Evolutionary conservation across 495 filamentous ascomycete species (phyloP).

Genomic region (Bacidia gigantensis): DNA sequence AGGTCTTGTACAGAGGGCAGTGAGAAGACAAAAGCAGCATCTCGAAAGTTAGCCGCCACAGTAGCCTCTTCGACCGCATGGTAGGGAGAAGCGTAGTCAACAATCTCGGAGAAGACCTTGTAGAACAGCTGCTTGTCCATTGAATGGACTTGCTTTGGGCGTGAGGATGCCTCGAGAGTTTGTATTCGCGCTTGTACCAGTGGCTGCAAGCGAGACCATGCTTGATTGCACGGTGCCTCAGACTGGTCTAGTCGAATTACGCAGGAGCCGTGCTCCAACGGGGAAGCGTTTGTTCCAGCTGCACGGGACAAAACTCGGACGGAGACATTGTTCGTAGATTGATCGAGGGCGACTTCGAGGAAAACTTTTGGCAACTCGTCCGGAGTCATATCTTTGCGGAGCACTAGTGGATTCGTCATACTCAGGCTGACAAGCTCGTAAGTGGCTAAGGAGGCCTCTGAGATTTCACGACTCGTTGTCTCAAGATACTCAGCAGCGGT

Average conservation of each 20-base stretch:
- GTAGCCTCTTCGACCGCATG: conserved; percentile 58
- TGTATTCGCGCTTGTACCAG: background rate
- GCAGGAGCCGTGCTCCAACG: background rate
- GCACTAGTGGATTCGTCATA: background rate
- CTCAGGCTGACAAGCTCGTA: background rate
- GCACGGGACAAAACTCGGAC: background rate
- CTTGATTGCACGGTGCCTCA: background rate
- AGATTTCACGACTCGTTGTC: conserved; percentile 15
- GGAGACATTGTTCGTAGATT: background rate
- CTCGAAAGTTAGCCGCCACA: conserved; percentile 45
- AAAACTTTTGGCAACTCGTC: background rate
- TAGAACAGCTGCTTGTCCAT: conserved; percentile 29
- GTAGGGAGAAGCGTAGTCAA: conserved; percentile 39
- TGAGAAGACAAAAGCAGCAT: conserved; percentile 55
- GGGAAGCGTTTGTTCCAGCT: background rate
- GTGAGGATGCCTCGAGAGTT: background rate
- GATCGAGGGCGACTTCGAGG: background rate
- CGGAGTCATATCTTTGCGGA: background rate
- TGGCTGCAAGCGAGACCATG: background rate
- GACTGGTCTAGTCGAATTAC: background rate
- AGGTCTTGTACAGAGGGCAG: conserved; percentile 43
- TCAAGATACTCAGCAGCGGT: conserved; percentile 31
- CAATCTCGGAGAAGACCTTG: conserved; percentile 33
- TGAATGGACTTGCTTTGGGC: background rate
- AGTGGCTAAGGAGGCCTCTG: background rate